phyloP scores from a whole-genome alignment of 192 early-diverging fungal species.

The Linderina pennispora region DNA sequence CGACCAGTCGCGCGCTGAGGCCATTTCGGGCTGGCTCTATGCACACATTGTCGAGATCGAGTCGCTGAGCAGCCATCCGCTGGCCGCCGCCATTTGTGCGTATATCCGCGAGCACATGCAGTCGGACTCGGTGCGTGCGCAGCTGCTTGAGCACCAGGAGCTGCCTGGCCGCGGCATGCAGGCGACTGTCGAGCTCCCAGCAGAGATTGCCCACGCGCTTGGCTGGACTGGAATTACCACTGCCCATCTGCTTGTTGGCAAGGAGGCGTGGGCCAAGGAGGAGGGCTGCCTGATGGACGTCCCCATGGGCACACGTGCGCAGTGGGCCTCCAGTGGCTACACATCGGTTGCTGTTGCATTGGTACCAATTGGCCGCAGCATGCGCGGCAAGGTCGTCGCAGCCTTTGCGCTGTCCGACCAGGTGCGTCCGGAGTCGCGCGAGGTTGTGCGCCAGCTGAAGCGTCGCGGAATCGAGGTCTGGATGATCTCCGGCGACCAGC shows the following conservation, averaged over 20 bases:
- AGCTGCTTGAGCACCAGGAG: slow-evolving; percentile 29
- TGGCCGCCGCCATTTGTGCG: slow-evolving; percentile 67
- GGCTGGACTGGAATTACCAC: slow-evolving; percentile 16
- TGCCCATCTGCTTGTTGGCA: slow-evolving; percentile 58
- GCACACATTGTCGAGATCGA: slow-evolving; percentile 67
- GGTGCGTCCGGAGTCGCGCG: slow-evolving; percentile 72
- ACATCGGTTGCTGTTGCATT: slow-evolving; percentile 44
- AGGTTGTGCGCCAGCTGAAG: slow-evolving; percentile 62
- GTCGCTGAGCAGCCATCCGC: slow-evolving; percentile 77
- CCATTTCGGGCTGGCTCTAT: slow-evolving; percentile 31
- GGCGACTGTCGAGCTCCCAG: slow-evolving; percentile 15
- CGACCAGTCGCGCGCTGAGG: not conserved
- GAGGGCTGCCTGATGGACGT: slow-evolving; percentile 45
- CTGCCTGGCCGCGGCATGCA: slow-evolving; percentile 40
- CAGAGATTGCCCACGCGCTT: slow-evolving; percentile 10
- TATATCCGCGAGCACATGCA: slow-evolving; percentile 47
- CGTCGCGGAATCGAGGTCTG: slow-evolving; percentile 70
- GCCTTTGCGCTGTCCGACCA: slow-evolving; percentile 76
- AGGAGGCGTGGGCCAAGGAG: slow-evolving; percentile 57
- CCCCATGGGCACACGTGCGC: slow-evolving; percentile 25
- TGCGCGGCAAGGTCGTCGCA: slow-evolving; percentile 54
- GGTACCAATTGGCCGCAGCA: slow-evolving; percentile 36
- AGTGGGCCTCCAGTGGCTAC: slow-evolving; percentile 58
- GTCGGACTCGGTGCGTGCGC: not conserved
- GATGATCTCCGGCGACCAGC: slow-evolving; percentile 93